phyloP scores from a whole-genome alignment of 2,329 filamentous ascomycete species.

The Dendryphion nanum region DNA sequence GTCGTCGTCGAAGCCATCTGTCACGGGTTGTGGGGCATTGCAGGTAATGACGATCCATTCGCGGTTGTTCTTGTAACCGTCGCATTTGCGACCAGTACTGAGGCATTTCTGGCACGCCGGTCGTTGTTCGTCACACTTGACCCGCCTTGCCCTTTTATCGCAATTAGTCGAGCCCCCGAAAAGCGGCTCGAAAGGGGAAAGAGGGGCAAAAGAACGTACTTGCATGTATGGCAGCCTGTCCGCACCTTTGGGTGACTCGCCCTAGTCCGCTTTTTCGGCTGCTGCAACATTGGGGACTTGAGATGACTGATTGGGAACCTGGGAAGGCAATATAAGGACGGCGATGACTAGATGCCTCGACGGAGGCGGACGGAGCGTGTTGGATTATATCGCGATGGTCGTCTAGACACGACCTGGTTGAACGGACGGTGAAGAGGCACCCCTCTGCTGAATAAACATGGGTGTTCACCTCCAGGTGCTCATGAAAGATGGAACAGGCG shows the following conservation, averaged over 20 bases:
- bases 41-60: conserved; percentile 12
- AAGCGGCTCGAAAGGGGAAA: neutral
- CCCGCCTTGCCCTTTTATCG: conserved; percentile 13
- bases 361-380: neutral
- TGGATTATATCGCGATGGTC: neutral
- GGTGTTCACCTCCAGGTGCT: neutral
- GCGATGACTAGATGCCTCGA: neutral
- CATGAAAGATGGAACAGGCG: neutral
- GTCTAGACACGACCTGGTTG: neutral
- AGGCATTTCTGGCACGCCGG: conserved; percentile 14
- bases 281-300: neutral
- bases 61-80: conserved; percentile 14
- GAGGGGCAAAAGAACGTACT: conserved; percentile 9
- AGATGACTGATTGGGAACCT: neutral
- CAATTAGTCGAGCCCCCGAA: no score
- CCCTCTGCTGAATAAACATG: neutral
- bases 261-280: conserved; percentile 10
- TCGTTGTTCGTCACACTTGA: conserved; percentile 18
- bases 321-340: no score
- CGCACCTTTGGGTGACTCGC: conserved; percentile 16
- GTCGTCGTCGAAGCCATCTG: conserved; percentile 17
- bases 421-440: neutral
- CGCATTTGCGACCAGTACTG: conserved; percentile 14
- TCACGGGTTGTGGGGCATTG: conserved; percentile 3
- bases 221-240: conserved; percentile 19